Evolutionary conservation across 2,329 filamentous ascomycete genomes (phyloP).

Genomic region (Cryphonectria naterciae): DNA sequence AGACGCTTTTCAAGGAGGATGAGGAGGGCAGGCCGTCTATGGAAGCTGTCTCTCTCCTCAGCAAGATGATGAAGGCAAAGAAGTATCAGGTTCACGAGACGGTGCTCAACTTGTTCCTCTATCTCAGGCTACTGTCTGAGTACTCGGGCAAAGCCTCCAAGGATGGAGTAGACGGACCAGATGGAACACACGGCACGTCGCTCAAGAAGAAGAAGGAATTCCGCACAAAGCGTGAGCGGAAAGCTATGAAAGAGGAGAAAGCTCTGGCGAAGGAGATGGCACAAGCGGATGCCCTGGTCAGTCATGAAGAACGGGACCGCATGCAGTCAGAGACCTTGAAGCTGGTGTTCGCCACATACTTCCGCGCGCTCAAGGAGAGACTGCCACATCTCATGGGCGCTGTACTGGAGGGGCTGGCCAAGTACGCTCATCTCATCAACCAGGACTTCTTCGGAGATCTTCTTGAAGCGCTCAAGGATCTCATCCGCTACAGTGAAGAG

Average conservation of each 20-base stretch:
- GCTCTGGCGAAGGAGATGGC: slow-evolving; percentile 90
- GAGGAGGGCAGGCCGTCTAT: slow-evolving; percentile 88
- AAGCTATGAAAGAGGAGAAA: slow-evolving; percentile 83
- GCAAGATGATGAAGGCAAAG: slow-evolving; percentile 93
- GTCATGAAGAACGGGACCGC: slow-evolving; percentile 87
- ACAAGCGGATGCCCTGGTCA: slow-evolving; percentile 86
- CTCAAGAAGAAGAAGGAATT: slow-evolving; percentile 78
- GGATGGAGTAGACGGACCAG: slow-evolving; percentile 66
- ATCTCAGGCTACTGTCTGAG: slow-evolving; percentile 84
- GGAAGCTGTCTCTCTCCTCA: slow-evolving; percentile 81
- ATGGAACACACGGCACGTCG: slow-evolving; percentile 55
- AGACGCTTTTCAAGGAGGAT: slow-evolving; percentile 82
- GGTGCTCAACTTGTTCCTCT: slow-evolving; percentile 88
- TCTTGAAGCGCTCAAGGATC: slow-evolving; percentile 89
- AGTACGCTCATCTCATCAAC: slow-evolving; percentile 96
- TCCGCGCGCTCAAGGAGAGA: slow-evolving; percentile 86
- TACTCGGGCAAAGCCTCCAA: slow-evolving; percentile 83
- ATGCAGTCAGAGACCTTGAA: slow-evolving; percentile 97
- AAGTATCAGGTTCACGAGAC: slow-evolving; percentile 83
- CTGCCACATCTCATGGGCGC: slow-evolving; percentile 91
- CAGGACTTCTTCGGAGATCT: slow-evolving; percentile 98
- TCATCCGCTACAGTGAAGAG: slow-evolving; percentile 76
- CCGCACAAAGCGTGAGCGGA: slow-evolving; percentile 84
- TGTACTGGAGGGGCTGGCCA: slow-evolving; percentile 89
- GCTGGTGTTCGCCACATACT: slow-evolving; percentile 93